These are phyloP conservation scores for Datura wrightii DNA, from an alignment of 257 asterid genomes.

Conservation along the genomic window DNA sequence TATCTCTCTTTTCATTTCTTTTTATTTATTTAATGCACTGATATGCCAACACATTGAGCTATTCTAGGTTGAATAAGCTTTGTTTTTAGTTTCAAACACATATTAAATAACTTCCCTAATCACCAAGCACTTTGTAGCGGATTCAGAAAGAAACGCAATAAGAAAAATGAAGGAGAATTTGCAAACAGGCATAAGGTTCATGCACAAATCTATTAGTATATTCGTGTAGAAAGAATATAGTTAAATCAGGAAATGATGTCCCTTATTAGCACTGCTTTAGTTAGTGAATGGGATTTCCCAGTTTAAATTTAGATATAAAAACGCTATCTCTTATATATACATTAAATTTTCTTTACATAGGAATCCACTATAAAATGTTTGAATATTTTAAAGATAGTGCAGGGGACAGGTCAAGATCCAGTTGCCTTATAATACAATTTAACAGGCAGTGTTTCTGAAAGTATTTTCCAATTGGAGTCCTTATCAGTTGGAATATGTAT, in stretches of 20 bases:
- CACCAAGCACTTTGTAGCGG: background rate
- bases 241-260: background rate
- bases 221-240: background rate
- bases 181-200: background rate
- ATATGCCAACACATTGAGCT: no score
- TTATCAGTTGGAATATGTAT: background rate
- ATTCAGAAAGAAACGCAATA: background rate
- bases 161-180: background rate
- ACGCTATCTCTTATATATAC: background rate
- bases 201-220: background rate
- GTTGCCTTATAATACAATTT: no score
- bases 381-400: background rate
- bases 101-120: background rate
- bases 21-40: background rate
- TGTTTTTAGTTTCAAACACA: background rate
- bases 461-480: background rate
- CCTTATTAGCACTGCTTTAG: background rate
- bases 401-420: background rate
- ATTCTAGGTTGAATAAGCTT: no score
- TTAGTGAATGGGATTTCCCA: background rate
- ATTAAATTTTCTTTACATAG: background rate
- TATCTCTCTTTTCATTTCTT: background rate
- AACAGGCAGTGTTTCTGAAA: no score
- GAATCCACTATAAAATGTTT: background rate
- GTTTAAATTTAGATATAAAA: no score